These are phyloP conservation scores for Ogataea populi-albae DNA, from an alignment of 805 yeast genomes.

Conservation along the genomic window DNA sequence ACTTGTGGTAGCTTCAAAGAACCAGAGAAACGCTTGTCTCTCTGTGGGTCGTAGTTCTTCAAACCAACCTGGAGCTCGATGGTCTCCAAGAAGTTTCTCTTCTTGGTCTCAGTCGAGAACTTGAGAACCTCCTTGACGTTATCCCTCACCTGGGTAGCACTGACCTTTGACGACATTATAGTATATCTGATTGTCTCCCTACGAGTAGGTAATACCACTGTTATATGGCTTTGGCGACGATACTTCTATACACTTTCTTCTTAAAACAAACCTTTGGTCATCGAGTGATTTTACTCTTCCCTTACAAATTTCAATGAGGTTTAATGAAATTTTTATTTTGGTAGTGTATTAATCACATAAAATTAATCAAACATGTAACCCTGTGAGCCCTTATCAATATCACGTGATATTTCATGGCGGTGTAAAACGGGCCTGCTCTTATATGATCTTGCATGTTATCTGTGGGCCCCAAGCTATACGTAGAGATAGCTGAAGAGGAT, in stretches of 20 bases:
- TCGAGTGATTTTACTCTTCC: too few species aligned
- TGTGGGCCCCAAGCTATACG: too few species aligned
- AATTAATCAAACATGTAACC: too few species aligned
- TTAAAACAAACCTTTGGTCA: too few species aligned
- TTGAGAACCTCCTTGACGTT: slow-evolving; percentile 89
- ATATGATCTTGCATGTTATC: too few species aligned
- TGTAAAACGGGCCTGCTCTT: too few species aligned
- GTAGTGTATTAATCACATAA: too few species aligned
- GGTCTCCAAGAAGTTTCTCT: slow-evolving; percentile 99
- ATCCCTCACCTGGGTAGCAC: slow-evolving; percentile 92
- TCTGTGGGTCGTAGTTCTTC: slow-evolving; percentile 99
- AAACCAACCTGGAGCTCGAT: slow-evolving; percentile 99
- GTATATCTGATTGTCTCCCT: slow-evolving; percentile 68
- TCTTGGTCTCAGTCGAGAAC: slow-evolving; percentile 91
- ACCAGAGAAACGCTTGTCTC: slow-evolving; percentile 99
- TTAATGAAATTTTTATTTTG: too few species aligned
- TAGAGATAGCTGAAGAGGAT: too few species aligned
- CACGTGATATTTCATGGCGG: too few species aligned
- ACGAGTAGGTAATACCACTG: slow-evolving; percentile 40
- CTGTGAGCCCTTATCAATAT: too few species aligned
- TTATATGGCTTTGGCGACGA: slow-evolving; percentile 51
- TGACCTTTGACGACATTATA: slow-evolving; percentile 76
- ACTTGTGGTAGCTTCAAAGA: slow-evolving; percentile 96
- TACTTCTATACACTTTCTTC: slow-evolving; percentile 4
- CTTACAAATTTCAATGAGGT: too few species aligned